Conservation (phyloP, 345 rosid genomes). For the Erucastrum elatum region DNA sequence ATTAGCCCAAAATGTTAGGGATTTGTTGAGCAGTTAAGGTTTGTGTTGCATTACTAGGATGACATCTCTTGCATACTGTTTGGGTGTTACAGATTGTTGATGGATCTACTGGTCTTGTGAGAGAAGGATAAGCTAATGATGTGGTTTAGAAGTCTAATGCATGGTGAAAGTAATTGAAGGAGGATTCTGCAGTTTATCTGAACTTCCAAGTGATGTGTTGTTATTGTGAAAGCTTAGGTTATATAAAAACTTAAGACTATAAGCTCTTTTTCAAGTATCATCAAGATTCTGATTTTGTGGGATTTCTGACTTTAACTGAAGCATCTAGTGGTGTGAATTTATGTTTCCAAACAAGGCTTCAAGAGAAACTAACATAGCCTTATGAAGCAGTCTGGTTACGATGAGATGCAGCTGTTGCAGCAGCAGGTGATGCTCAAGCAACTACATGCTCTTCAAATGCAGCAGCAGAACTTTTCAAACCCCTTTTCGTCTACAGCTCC, state of each 20-base stretch:
- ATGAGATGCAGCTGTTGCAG: slow-evolving; percentile 66
- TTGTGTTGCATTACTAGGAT: slow-evolving; percentile 11
- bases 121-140: slow-evolving; percentile 39
- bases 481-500: slow-evolving; percentile 40
- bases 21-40: not conserved
- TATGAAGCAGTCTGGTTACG: slow-evolving; percentile 62
- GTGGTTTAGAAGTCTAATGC: slow-evolving; percentile 47
- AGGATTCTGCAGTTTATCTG: slow-evolving; percentile 14
- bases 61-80: slow-evolving; percentile 19
- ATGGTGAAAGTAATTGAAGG: slow-evolving; percentile 34
- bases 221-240: not conserved
- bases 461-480: slow-evolving; percentile 54
- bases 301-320: not conserved
- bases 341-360: slow-evolving; percentile 48
- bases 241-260: not conserved
- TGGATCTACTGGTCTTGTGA: slow-evolving; percentile 18
- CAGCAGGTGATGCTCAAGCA: slow-evolving; percentile 69
- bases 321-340: slow-evolving; percentile 25
- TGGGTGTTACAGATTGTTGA: slow-evolving; percentile 34
- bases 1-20: not conserved
- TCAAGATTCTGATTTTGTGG: not conserved
- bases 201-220: slow-evolving; percentile 4
- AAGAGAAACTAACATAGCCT: slow-evolving; percentile 37
- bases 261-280: not conserved
- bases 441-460: slow-evolving; percentile 72